Evolutionary conservation across 768 basidiomycete genomes (phyloP).

Genomic region (Amanita polypyramis): DNA sequence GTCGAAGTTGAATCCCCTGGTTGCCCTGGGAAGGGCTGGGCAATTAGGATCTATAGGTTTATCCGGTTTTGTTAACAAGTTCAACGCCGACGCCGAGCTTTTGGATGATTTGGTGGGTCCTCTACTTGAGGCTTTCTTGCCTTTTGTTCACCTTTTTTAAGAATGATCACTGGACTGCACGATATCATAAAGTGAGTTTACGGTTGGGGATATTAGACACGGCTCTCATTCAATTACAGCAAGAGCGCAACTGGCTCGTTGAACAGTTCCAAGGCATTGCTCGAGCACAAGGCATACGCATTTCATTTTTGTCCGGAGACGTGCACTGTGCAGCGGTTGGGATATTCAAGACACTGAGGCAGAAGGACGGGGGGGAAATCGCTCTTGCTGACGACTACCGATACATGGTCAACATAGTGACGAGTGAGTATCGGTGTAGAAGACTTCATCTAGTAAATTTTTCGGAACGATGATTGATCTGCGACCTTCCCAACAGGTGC

Average conservation of each 20-base stretch:
- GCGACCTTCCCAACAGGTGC: constrained; percentile 38
- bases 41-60: constrained; percentile 39
- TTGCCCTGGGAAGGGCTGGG: constrained; percentile 60
- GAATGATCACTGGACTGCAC: constrained; percentile 93
- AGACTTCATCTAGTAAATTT: not conserved
- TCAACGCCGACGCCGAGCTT: constrained; percentile 87
- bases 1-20: constrained; percentile 77
- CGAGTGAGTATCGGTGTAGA: constrained; percentile 38
- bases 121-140: not conserved
- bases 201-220: not conserved
- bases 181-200: constrained; percentile 53
- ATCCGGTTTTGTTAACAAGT: constrained; percentile 79
- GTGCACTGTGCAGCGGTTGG: constrained; percentile 89
- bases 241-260: constrained; percentile 87
- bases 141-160: constrained; percentile 15
- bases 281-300: constrained; percentile 45
- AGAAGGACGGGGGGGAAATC: constrained; percentile 36
- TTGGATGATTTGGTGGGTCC: constrained; percentile 75
- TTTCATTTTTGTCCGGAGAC: constrained; percentile 88
- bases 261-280: constrained; percentile 71
- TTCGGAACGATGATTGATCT: not conserved
- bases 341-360: constrained; percentile 55
- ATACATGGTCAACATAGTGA: constrained; percentile 86
- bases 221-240: constrained; percentile 28
- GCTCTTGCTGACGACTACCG: constrained; percentile 56